A percentile compares a stretch with the other conserved stretches of the same genome.
phyloP scores from a whole-genome alignment of 208 protist genomes.

The Angomonas ambiguus region DNA sequence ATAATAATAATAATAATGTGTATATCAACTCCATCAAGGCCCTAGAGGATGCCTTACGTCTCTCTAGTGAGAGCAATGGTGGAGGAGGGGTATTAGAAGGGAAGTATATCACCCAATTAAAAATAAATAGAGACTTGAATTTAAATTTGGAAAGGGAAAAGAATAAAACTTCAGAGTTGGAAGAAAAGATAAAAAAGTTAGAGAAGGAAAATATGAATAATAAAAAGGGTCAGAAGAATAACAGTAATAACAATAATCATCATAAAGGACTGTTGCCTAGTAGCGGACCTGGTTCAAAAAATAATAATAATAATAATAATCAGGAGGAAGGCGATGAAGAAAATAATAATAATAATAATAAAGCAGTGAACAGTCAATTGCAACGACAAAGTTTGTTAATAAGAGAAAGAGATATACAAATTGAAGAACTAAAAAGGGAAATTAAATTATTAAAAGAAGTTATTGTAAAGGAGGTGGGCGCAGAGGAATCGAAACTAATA shows the following conservation, averaged over 20 bases:
- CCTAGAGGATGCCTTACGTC: too few relatives aligned
- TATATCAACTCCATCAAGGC: background rate
- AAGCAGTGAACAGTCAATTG: background rate
- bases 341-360: background rate
- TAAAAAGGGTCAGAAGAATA: too few relatives aligned
- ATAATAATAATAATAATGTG: background rate
- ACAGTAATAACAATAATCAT: background rate
- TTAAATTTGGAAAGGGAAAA: constrained; percentile 3
- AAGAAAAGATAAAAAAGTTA: background rate
- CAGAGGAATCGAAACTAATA: background rate
- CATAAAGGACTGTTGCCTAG: background rate
- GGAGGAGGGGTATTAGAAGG: constrained; percentile 2
- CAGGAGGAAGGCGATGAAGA: background rate
- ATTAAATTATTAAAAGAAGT: background rate
- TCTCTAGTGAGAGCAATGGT: too few relatives aligned
- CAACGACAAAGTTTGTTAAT: background rate
- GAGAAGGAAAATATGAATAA: background rate
- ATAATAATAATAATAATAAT: background rate
- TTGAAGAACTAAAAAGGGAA: constrained; percentile 3
- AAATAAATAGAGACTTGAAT: background rate
- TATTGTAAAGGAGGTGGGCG: background rate
- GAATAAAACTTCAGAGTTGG: background rate
- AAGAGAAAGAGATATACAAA: background rate
- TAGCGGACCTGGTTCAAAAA: background rate
- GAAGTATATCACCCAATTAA: constrained; percentile 2